Evolutionary conservation across 805 yeast genomes (phyloP).

Genomic region (Cyberlindnera maritima): DNA sequence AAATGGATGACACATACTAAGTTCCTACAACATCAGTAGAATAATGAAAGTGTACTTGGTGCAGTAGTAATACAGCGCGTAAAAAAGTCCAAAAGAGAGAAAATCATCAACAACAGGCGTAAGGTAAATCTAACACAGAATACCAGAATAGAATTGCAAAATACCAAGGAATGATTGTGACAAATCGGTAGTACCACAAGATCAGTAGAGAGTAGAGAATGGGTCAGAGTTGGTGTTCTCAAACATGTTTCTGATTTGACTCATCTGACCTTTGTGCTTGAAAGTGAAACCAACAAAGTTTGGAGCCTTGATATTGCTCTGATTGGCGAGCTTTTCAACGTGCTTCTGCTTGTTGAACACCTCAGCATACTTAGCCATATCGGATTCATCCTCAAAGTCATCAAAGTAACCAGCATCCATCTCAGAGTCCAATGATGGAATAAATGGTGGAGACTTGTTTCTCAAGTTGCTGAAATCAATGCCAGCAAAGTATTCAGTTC

Average conservation of each 20-base stretch:
- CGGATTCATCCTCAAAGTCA: slow-evolving; percentile 93
- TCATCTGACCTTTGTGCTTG: slow-evolving; percentile 59
- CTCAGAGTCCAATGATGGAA: slow-evolving; percentile 94
- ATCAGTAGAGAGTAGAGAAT: slow-evolving; percentile 28
- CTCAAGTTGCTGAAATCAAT: slow-evolving; percentile 75
- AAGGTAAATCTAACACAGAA: too few species aligned
- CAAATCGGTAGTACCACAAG: neutral
- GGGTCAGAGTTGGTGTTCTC: slow-evolving; percentile 25
- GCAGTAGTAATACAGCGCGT: too few species aligned
- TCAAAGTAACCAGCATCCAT: slow-evolving; percentile 99
- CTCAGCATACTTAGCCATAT: slow-evolving; percentile 96
- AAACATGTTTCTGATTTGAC: slow-evolving; percentile 26
- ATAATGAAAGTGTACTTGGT: neutral
- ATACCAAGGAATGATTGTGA: neutral
- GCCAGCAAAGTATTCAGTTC: slow-evolving; percentile 80
- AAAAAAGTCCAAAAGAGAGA: neutral
- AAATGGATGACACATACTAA: neutral
- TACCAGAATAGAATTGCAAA: too few species aligned
- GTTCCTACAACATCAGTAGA: neutral
- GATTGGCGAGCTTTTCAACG: slow-evolving; percentile 75
- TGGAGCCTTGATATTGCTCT: slow-evolving; percentile 54
- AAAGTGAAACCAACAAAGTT: slow-evolving; percentile 95
- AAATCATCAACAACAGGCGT: too few species aligned
- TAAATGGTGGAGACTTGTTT: slow-evolving; percentile 82
- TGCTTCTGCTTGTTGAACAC: slow-evolving; percentile 90